These are phyloP conservation scores for Drosera capensis DNA, from an alignment of 148 eudicot species.

Conservation along the genomic window DNA sequence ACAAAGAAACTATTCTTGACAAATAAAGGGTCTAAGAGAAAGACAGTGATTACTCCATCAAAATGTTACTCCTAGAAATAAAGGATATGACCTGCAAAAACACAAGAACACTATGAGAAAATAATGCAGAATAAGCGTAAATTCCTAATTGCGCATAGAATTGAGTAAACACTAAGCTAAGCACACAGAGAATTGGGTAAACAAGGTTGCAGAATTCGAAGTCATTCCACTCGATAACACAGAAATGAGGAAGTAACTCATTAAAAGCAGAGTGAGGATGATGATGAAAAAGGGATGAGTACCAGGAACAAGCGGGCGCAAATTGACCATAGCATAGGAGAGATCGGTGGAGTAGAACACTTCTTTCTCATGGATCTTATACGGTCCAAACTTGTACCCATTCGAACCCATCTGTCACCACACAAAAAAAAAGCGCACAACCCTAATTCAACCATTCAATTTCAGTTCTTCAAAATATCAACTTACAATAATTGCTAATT, in stretches of 20 bases:
- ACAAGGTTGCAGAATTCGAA: no score
- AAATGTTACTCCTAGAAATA: not conserved
- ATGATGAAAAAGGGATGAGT: conserved; percentile 2
- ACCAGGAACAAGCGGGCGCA: conserved; percentile 92
- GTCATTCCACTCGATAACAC: no score
- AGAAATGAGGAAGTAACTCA: no score
- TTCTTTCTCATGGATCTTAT: conserved; percentile 55
- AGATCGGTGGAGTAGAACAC: conserved; percentile 57
- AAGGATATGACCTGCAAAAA: conserved; percentile 94
- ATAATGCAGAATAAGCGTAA: no score
- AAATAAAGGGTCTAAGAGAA: not conserved
- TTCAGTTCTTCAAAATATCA: no score
- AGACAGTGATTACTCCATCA: not conserved
- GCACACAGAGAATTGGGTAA: no score
- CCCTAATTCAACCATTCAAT: not conserved
- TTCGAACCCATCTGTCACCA: conserved; percentile 41
- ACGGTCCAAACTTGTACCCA: conserved; percentile 50
- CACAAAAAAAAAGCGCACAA: not conserved
- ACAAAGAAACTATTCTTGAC: not conserved
- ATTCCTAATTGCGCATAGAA: no score
- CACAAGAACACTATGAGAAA: no score
- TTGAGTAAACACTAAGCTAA: no score
- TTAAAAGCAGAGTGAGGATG: no score
- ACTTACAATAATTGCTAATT: no score
- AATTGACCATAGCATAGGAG: conserved; percentile 73